Conservation (phyloP, 2,329 filamentous ascomycete genomes). For the Colletotrichum falcatum region DNA sequence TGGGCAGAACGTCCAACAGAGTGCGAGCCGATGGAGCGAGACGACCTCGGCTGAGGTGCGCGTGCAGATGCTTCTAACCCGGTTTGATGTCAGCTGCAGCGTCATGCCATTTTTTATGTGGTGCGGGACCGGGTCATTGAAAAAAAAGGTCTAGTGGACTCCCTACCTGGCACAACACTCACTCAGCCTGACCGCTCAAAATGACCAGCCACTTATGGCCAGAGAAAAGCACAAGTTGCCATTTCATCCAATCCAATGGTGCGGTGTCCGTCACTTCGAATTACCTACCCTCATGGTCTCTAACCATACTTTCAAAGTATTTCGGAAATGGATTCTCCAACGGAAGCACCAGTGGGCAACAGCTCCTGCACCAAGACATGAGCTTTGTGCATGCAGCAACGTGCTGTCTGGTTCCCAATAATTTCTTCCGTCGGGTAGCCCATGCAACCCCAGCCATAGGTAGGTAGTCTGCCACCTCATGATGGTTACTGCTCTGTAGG, state of each 20-base stretch:
- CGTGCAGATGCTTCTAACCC: conserved; percentile 28
- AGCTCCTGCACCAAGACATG: neutral
- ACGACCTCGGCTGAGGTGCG: conserved; percentile 13
- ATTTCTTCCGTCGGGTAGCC: neutral
- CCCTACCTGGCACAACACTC: conserved; percentile 21
- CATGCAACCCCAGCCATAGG: neutral
- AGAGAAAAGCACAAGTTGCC: neutral
- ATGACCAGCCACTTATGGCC: neutral
- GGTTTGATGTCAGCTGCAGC: conserved; percentile 35
- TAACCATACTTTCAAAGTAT: no score
- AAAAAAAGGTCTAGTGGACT: neutral
- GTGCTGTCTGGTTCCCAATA: neutral
- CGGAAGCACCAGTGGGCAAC: neutral
- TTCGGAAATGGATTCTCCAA: neutral
- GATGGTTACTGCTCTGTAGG: neutral
- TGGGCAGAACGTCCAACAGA: conserved; percentile 3
- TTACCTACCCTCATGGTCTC: neutral
- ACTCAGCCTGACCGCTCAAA: conserved; percentile 26
- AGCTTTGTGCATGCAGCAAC: neutral
- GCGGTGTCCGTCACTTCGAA: neutral
- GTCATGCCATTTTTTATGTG: conserved; percentile 22
- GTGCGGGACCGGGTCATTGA: conserved; percentile 13
- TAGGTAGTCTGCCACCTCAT: neutral
- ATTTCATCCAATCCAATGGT: neutral
- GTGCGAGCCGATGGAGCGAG: conserved; percentile 14